These are phyloP conservation scores for Venturia oleaginea DNA, from an alignment of 2,329 filamentous ascomycete species.

Conservation along the genomic window DNA sequence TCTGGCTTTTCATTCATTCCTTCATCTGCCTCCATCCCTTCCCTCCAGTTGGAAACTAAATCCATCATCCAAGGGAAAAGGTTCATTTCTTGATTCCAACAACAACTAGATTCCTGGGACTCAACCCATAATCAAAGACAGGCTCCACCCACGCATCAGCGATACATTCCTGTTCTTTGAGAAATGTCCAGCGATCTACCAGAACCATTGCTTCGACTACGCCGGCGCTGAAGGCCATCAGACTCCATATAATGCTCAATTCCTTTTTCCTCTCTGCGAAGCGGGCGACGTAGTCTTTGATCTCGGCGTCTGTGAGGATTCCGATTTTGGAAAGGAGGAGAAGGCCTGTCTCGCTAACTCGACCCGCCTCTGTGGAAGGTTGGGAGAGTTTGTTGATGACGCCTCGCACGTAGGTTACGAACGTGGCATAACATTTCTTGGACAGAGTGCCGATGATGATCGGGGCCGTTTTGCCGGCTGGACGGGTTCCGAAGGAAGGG, in stretches of 20 bases:
- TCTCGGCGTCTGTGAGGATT: conserved; percentile 63
- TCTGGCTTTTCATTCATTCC: no score
- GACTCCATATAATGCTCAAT: conserved; percentile 76
- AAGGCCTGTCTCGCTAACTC: conserved; percentile 21
- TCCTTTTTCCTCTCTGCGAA: conserved; percentile 66
- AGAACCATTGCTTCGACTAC: conserved; percentile 88
- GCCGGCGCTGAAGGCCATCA: conserved; percentile 92
- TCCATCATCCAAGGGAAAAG: no score
- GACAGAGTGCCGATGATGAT: conserved; percentile 77
- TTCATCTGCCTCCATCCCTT: no score
- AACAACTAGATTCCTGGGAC: conserved; percentile 85
- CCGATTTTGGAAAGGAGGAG: conserved; percentile 51
- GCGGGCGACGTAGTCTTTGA: conserved; percentile 57
- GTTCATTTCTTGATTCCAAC: conserved; percentile 47
- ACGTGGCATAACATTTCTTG: conserved; percentile 69
- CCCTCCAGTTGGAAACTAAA: no score
- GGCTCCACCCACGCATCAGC: conserved; percentile 82
- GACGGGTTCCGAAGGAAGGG: neutral
- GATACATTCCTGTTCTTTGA: conserved; percentile 64
- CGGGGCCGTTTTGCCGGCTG: conserved; percentile 4
- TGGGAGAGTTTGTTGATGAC: conserved; percentile 61
- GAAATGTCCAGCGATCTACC: conserved; percentile 78
- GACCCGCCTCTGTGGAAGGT: conserved; percentile 36
- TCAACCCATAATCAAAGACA: conserved; percentile 80
- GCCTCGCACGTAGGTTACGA: conserved; percentile 69